Percentiles rank a stretch among this genome's conserved stretches.
phyloP scores from a whole-genome alignment of 441 rosid species.

The Erysimum cheiri region DNA sequence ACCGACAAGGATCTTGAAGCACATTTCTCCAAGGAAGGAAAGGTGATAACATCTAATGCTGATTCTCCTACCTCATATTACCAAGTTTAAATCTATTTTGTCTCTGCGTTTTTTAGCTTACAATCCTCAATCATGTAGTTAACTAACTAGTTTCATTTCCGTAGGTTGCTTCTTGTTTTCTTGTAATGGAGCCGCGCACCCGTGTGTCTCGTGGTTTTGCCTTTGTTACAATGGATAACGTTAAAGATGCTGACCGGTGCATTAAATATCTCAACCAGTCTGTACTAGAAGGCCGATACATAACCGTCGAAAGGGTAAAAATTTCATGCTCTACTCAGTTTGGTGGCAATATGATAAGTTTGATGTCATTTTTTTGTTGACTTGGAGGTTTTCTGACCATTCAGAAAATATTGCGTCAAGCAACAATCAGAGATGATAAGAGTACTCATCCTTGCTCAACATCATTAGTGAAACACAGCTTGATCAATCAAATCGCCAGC shows the following conservation, averaged over 20 bases:
- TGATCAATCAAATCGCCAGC: slow-evolving; percentile 84
- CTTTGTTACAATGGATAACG: slow-evolving; percentile 80
- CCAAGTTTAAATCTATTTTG: neutral
- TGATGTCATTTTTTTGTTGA: slow-evolving; percentile 57
- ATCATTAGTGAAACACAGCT: slow-evolving; percentile 80
- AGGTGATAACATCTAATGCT: slow-evolving; percentile 54
- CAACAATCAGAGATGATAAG: slow-evolving; percentile 93
- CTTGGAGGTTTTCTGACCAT: slow-evolving; percentile 92
- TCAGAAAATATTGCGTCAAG: slow-evolving; percentile 93
- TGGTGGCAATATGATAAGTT: slow-evolving; percentile 39
- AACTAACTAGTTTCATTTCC: slow-evolving; percentile 18
- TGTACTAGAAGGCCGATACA: slow-evolving; percentile 90
- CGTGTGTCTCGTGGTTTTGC: slow-evolving; percentile 96
- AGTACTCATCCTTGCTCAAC: slow-evolving; percentile 70
- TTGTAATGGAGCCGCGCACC: slow-evolving; percentile 94
- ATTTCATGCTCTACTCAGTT: slow-evolving; percentile 14
- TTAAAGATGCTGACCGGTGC: slow-evolving; percentile 88
- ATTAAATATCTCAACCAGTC: slow-evolving; percentile 96
- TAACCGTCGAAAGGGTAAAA: slow-evolving; percentile 97
- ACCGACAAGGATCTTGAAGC: slow-evolving; percentile 88
- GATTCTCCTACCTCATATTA: neutral
- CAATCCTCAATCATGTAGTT: slow-evolving; percentile 3
- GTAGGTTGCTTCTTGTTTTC: slow-evolving; percentile 90
- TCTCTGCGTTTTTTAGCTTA: neutral
- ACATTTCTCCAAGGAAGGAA: slow-evolving; percentile 96